A percentile compares a stretch with the other conserved stretches of the same genome.
These are phyloP conservation scores for Sporobolomyces phaffii DNA, from an alignment of 768 basidiomycete genomes.

Conservation along the genomic window DNA sequence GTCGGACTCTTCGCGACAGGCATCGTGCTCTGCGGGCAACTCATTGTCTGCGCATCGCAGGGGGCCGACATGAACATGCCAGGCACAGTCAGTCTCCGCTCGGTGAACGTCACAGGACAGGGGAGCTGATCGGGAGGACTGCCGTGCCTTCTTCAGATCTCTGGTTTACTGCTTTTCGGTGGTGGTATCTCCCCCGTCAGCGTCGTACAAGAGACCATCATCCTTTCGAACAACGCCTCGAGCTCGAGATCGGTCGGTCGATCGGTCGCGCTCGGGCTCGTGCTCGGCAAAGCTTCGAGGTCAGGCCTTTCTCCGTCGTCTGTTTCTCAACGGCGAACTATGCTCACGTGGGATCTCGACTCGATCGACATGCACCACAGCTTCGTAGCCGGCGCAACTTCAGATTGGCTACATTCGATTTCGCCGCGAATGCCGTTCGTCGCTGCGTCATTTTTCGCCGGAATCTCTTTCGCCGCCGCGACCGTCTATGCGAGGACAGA, in stretches of 20 bases:
- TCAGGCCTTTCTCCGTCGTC: neutral
- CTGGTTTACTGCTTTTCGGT: constrained; percentile 73
- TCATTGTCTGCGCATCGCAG: constrained; percentile 63
- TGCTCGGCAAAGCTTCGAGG: constrained; percentile 61
- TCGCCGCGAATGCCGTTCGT: constrained; percentile 70
- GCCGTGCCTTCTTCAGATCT: constrained; percentile 42
- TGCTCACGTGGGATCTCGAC: too few species aligned
- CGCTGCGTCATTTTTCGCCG: constrained; percentile 60
- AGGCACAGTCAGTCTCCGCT: neutral
- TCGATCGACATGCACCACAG: constrained; percentile 50
- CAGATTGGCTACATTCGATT: constrained; percentile 65
- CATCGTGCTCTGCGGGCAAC: constrained; percentile 63
- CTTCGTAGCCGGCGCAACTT: constrained; percentile 67
- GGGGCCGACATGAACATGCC: constrained; percentile 49
- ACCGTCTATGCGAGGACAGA: constrained; percentile 55
- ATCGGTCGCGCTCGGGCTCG: constrained; percentile 73
- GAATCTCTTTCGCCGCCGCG: constrained; percentile 63
- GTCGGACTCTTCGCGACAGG: constrained; percentile 70
- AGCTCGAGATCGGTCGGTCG: constrained; percentile 58
- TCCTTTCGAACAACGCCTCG: constrained; percentile 71
- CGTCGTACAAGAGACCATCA: constrained; percentile 74
- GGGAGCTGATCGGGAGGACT: neutral
- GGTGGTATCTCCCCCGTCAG: constrained; percentile 72
- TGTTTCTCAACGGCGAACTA: too few species aligned
- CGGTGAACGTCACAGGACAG: neutral